phyloP scores from a whole-genome alignment of 2,329 filamentous ascomycete genomes.

The Exophiala oligosperma region DNA sequence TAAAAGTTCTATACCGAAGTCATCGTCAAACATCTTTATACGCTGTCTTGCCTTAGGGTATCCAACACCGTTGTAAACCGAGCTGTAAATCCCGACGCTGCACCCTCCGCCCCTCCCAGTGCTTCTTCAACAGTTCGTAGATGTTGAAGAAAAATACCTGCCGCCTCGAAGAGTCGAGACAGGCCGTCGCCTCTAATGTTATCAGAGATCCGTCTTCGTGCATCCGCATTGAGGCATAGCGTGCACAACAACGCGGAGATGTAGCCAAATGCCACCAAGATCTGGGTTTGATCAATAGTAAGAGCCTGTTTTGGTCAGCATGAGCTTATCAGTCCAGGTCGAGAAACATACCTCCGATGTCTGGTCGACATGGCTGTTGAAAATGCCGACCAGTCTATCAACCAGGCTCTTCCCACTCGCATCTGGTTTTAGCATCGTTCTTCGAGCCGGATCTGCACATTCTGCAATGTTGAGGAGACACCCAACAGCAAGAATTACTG shows the following conservation, averaged over 20 bases:
- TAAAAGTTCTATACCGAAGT: background rate
- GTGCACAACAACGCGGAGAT: conserved; percentile 82
- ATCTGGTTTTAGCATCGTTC: conserved; percentile 45
- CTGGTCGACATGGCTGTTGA: conserved; percentile 65
- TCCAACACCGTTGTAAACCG: conserved; percentile 17
- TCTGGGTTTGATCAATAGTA: conserved; percentile 66
- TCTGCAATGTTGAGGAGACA: conserved; percentile 87
- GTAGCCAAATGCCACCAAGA: conserved; percentile 84
- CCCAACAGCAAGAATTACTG: conserved; percentile 74
- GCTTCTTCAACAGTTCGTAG: conserved; percentile 58
- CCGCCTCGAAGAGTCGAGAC: conserved; percentile 53
- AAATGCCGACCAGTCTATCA: conserved; percentile 62
- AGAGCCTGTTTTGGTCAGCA: conserved; percentile 43
- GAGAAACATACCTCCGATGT: conserved; percentile 64
- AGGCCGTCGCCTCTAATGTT: conserved; percentile 51
- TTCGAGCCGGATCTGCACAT: conserved; percentile 65
- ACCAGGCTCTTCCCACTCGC: conserved; percentile 48
- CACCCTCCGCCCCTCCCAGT: conserved; percentile 11
- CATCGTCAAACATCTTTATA: background rate
- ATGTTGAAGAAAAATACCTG: conserved; percentile 63
- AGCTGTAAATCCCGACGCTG: conserved; percentile 16
- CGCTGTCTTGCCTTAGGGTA: conserved; percentile 7
- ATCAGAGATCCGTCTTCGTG: conserved; percentile 44
- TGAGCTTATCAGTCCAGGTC: background rate
- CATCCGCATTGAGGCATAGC: conserved; percentile 61